phyloP scores from a whole-genome alignment of 2,329 filamentous ascomycete species.

The Monascus ruber region DNA sequence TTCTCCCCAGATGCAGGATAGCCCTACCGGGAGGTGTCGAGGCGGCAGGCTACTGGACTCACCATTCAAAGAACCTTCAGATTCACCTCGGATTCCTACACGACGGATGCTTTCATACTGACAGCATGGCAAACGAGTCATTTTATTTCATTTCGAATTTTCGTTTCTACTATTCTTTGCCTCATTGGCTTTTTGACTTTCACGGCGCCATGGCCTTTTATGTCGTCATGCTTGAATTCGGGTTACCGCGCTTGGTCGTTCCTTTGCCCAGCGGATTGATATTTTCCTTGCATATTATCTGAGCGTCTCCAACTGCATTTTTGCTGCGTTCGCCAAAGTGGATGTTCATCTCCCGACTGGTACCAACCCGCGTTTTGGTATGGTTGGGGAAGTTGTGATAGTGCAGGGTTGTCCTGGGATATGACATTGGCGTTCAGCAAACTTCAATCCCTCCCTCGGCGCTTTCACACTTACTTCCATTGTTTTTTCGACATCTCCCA shows the following conservation, averaged over 20 bases:
- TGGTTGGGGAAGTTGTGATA: too few species aligned
- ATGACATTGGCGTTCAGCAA: too few species aligned
- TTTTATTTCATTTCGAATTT: too few species aligned
- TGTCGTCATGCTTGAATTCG: slow-evolving; percentile 3
- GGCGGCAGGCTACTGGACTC: slow-evolving; percentile 21
- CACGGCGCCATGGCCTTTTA: slow-evolving; percentile 8
- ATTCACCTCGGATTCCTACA: slow-evolving; percentile 25
- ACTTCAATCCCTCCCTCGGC: too few species aligned
- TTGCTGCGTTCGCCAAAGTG: not conserved
- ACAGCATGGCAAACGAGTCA: not conserved
- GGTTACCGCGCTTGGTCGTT: not conserved
- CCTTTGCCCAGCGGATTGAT: not conserved
- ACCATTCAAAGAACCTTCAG: slow-evolving; percentile 24
- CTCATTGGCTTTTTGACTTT: not conserved
- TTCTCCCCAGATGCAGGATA: slow-evolving; percentile 48
- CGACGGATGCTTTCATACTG: slow-evolving; percentile 35
- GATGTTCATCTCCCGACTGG: too few species aligned
- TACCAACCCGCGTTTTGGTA: too few species aligned
- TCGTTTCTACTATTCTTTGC: too few species aligned
- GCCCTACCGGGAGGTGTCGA: slow-evolving; percentile 43
- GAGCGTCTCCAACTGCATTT: not conserved
- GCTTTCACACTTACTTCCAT: too few species aligned
- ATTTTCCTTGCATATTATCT: not conserved
- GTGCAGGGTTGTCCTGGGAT: too few species aligned
- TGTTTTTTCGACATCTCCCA: too few species aligned